Base-by-base conservation (phyloP, 192 early-diverging fungal genomes). In the Mortierella claussenii region DNA sequence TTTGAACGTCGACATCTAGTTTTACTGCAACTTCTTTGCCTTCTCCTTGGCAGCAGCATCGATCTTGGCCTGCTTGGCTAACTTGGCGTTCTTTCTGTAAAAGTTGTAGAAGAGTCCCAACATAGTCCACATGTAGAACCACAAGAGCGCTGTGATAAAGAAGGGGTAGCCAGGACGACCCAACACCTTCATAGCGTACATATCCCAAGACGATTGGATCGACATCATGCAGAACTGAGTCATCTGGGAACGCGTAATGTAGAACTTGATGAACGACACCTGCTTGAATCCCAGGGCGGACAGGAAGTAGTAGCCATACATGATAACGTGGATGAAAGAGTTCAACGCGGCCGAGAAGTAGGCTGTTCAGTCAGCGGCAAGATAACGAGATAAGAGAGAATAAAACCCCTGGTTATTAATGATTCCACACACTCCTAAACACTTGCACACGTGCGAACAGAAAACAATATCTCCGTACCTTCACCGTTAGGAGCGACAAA, bases 101-200 rank as follows among this genome's bases (percentile, higher is more conserved):
- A 89, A 89, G 80, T 87, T 85, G 55, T 71, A 81, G 80, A 89
- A 89, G 32, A 89, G 65, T 15, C 83, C 86, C 45, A 89, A 62
- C 88, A 89, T 89, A 42, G 87, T 80, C 69, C 81, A 79, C 88
- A 89, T 89, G 83, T 89, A 89, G 58, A 84, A 64, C 68, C 83
- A 88, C 40, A 89, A 83, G 37, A 89, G 49, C 11, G 73, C 78
- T 27, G 83, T 81, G 55, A 85, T 71, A 30, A 74, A 58, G 48
- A 79, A 79, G 23, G 86, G 82, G 68, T 85, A 88, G 43, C 80
- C 69, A 40, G 73, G 68, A 48, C 56, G 51, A 11, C 60, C 62
- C 40, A 68, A 44, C 11, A 78, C 27, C 67, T 79, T 82, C 48
- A 73, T 68, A 55, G 69, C 37, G 55, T 78, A 75, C 40, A 85